Conservation (phyloP, 1,284 basidiomycete genomes). For the Rhodotorula glutinis region DNA sequence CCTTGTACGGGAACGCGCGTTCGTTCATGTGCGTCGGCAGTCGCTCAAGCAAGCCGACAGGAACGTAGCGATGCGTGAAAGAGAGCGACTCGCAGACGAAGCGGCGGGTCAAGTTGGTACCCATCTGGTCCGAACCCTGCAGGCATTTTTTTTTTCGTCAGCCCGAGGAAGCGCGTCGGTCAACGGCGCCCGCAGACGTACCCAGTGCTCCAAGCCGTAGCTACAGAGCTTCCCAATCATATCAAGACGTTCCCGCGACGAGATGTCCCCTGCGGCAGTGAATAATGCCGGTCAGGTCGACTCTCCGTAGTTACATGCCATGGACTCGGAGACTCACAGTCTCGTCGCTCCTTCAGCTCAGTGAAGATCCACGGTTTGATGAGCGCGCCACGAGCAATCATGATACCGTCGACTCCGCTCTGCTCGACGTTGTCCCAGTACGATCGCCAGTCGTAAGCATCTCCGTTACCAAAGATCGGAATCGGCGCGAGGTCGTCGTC, state of each 20-base stretch:
- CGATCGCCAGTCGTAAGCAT: slow-evolving; percentile 81
- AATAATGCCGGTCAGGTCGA: no score
- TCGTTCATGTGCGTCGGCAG: slow-evolving; percentile 84
- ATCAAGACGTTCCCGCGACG: slow-evolving; percentile 81
- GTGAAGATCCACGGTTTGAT: slow-evolving; percentile 98
- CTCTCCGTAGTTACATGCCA: no score
- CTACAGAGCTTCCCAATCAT: slow-evolving; percentile 72
- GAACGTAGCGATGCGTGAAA: slow-evolving; percentile 92
- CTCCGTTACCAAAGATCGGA: slow-evolving; percentile 94
- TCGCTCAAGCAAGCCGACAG: slow-evolving; percentile 84
- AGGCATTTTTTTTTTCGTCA: no score
- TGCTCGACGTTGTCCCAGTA: slow-evolving; percentile 75
- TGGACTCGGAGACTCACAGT: no score
- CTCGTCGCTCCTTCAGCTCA: slow-evolving; percentile 80
- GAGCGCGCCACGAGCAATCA: slow-evolving; percentile 89
- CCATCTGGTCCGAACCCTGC: slow-evolving; percentile 75
- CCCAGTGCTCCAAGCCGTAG: slow-evolving; percentile 45
- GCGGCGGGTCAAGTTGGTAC: slow-evolving; percentile 85
- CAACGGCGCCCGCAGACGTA: neutral
- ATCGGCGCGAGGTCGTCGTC: slow-evolving; percentile 75
- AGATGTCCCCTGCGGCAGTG: slow-evolving; percentile 68
- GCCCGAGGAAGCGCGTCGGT: neutral
- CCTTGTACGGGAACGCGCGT: slow-evolving; percentile 58
- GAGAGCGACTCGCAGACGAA: slow-evolving; percentile 93
- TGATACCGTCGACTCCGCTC: slow-evolving; percentile 85